Conservation (phyloP, 768 basidiomycete genomes). For the Pisolithus albus region DNA sequence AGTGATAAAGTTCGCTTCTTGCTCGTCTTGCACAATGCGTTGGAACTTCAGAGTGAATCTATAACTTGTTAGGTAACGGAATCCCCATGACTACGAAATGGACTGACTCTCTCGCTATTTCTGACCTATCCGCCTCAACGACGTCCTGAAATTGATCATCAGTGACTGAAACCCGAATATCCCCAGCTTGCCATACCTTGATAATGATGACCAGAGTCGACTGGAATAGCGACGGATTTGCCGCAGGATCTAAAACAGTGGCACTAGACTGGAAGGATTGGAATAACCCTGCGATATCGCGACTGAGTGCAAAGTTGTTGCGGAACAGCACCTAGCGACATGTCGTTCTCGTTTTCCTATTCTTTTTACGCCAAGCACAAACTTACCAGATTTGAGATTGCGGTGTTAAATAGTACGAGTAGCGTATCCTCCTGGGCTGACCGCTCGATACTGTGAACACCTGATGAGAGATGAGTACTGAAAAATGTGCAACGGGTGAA, state of each 20-base stretch:
- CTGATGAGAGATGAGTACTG: constrained; percentile 15
- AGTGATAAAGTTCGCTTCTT: constrained; percentile 50
- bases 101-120: constrained; percentile 47
- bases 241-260: constrained; percentile 44
- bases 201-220: constrained; percentile 51
- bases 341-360: not conserved
- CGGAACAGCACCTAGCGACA: constrained; percentile 45
- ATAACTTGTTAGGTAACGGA: not conserved
- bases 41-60: constrained; percentile 48
- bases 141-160: constrained; percentile 37
- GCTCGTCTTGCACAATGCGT: constrained; percentile 49
- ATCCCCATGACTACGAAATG: not conserved
- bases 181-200: constrained; percentile 30
- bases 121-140: constrained; percentile 46
- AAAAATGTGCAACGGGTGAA: constrained; percentile 6
- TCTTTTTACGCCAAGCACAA: not conserved
- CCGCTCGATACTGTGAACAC: constrained; percentile 58
- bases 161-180: not conserved
- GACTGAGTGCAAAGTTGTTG: constrained; percentile 51
- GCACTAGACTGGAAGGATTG: constrained; percentile 49
- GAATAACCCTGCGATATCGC: constrained; percentile 49
- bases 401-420: constrained; percentile 58
- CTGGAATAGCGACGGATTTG: constrained; percentile 47
- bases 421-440: constrained; percentile 59
- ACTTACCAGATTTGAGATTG: constrained; percentile 54